Base-by-base conservation (phyloP, 2,329 filamentous ascomycete genomes). In the Geosmithia flava region DNA sequence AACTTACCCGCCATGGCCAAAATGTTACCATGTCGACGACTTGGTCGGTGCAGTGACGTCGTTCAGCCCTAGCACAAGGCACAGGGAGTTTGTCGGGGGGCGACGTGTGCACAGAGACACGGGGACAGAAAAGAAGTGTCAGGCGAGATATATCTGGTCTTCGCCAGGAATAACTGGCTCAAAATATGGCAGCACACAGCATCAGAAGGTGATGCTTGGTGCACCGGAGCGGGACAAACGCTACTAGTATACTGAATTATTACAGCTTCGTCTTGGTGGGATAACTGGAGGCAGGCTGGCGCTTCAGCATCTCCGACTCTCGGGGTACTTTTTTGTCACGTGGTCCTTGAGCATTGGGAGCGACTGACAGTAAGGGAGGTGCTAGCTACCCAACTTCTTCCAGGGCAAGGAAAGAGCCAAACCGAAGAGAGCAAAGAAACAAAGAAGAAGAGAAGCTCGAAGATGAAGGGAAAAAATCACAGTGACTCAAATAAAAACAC, bases 1-100 rank as follows among this genome's bases (percentile, higher is more conserved):
- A 47, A 61, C 72, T 58, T 66, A 88, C 85, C 72, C 79, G 81
- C 81, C 85, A 95, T 53, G 87, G 87, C 87, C 87, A 93, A 56
- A 93, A 75, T 47, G 83, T 87, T 58, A 90, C 84, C 87, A 93
- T 93, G 51, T 55, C 65, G 54, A 44, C 37, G 16, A 42, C 29
- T 13, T 42, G 16, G 23, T 13, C 23, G 23, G 11, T 37, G 11
- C 11, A 37, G 33, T 44, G 42, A 44, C 33, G 33, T 44, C 20
- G 33, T 37, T 37, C 23, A 27, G 23, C 23, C 23, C 23, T 27
- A 27, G 23, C 23, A 27, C 23, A 27, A 10, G 42, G n/a, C 16
- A 11, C 20, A 44, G 42, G 20, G 13, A 44, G 19, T 17, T 44
- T 20, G 27, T 23, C 20, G 42, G 19, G 2, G 33, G 27, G 17